Percentiles rank a stretch among this genome's conserved stretches.
These are phyloP conservation scores for Trypanosoma avium DNA, from an alignment of 208 protist species.

Conservation along the genomic window DNA sequence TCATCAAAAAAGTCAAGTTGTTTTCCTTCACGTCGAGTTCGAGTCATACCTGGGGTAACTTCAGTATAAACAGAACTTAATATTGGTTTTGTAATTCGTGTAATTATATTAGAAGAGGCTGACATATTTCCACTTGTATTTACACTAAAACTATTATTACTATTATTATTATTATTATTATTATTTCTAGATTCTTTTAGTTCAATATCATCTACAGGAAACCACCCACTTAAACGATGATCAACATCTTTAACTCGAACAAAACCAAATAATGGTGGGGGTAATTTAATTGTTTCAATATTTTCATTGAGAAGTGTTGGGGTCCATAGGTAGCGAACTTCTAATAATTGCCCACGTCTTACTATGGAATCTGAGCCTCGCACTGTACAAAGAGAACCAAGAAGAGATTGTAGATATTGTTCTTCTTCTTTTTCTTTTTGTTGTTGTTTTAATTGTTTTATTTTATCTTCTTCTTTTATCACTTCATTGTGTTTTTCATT, in stretches of 20 bases:
- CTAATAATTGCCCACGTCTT: slow-evolving; percentile 42
- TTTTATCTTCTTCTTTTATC: too few relatives aligned
- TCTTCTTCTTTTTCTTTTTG: slow-evolving; percentile 6
- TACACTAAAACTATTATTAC: neutral
- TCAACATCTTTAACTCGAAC: slow-evolving; percentile 77
- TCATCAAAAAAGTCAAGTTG: slow-evolving; percentile 83
- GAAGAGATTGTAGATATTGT: slow-evolving; percentile 11
- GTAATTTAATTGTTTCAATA: neutral
- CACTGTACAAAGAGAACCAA: slow-evolving; percentile 32
- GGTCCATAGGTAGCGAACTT: slow-evolving; percentile 69
- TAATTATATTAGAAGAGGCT: neutral
- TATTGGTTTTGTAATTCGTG: slow-evolving; percentile 26
- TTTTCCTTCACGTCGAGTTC: slow-evolving; percentile 52
- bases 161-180: slow-evolving; percentile 1
- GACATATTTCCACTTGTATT: neutral
- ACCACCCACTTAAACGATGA: slow-evolving; percentile 80
- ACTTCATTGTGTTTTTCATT: too few relatives aligned
- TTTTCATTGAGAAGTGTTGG: slow-evolving; percentile 7
- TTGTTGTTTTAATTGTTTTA: too few relatives aligned
- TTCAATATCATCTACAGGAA: slow-evolving; percentile 52
- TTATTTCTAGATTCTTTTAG: slow-evolving; percentile 35
- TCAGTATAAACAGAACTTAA: slow-evolving; percentile 67
- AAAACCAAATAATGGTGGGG: slow-evolving; percentile 53
- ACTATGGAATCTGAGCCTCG: neutral
- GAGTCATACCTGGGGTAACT: slow-evolving; percentile 76